A percentile compares a stretch with the other conserved stretches of the same genome.
phyloP scores from a whole-genome alignment of 1,284 basidiomycete species.

The Inonotus hispidus region DNA sequence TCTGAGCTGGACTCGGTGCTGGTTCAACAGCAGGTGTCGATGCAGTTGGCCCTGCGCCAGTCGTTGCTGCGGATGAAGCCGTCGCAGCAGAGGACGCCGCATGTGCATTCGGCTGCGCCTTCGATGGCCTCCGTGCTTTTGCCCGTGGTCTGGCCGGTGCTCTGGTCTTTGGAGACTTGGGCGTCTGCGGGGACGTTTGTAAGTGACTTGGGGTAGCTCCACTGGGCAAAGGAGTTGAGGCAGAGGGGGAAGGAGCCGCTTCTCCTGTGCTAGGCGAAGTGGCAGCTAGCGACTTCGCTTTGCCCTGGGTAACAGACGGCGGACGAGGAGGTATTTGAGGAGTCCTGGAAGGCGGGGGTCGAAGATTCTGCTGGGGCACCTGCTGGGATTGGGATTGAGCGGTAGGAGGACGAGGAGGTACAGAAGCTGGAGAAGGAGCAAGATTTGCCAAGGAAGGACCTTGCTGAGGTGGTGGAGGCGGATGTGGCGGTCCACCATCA shows the following conservation, averaged over 20 bases:
- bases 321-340: conserved; percentile 12
- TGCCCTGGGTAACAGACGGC: conserved; percentile 8
- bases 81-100: conserved; percentile 30
- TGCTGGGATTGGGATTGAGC: conserved; percentile 8
- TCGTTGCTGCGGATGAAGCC: conserved; percentile 23
- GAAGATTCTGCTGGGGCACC: conserved; percentile 9
- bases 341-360: not conserved
- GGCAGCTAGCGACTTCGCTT: not conserved
- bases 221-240: conserved; percentile 27
- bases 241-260: conserved; percentile 3
- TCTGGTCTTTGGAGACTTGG: conserved; percentile 34
- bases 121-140: conserved; percentile 32
- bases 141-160: conserved; percentile 37
- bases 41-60: conserved; percentile 26
- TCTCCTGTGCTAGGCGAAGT: conserved; percentile 2
- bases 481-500: not conserved
- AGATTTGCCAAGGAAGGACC: not conserved
- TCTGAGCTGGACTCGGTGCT: conserved; percentile 27
- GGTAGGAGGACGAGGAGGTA: conserved; percentile 13
- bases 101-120: conserved; percentile 30
- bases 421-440: not conserved
- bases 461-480: not conserved
- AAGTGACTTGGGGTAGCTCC: conserved; percentile 34
- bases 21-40: conserved; percentile 31
- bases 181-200: conserved; percentile 27